Evolutionary conservation across 202 grass and related monocot species (phyloP), one percentile per base, ranked within the genome.

Genomic region (Elaeis oleifera): DNA sequence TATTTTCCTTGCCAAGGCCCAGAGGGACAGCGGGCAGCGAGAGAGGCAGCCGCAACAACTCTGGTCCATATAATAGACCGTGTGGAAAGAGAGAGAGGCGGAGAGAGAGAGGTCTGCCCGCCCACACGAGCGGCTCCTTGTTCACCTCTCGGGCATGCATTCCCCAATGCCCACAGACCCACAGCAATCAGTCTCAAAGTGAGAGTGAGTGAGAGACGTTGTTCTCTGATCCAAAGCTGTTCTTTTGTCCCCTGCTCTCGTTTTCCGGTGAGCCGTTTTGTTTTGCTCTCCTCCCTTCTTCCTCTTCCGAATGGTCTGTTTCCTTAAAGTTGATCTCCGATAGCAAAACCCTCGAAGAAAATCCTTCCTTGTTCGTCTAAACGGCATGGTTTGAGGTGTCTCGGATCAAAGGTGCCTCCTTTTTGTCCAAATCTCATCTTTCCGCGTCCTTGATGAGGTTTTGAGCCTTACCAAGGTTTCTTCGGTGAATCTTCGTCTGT

Each of bases 71-170:
- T 31, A 31, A 31, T 31, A 55, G 54, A 25, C 23, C 73, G 73
- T 73, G 68, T 82, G 73, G 74, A 55, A 25, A 81, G 63, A 50
- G 79, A 80, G 36, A 2, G 36, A 13, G 36, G 3, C 1, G 3
- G 9, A 39, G 36, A 39, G 36, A 39, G 36, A 39, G 36, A 39
- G 7, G 36, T 13, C 73, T 78, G 63, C 76, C 80, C 28, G 84
- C 77, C 77, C 94, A 97, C 94, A 97, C 94, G 94, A 92, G 84
- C 49, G 94, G 88, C 77, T 80, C 81, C 78, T 85, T 70, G 51
- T 66, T 83, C 68, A 20, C 53, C 83, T 56, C 61, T 76, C 32
- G 58, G 50, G 20, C 39, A 49, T 63, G 50, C 50, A 16, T 15
- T 28, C 50, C 59, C 59, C 58, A 39, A 73, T 26, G 16, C 70